Conservation (phyloP, 441 rosid genomes). For the Daphne laureola region DNA sequence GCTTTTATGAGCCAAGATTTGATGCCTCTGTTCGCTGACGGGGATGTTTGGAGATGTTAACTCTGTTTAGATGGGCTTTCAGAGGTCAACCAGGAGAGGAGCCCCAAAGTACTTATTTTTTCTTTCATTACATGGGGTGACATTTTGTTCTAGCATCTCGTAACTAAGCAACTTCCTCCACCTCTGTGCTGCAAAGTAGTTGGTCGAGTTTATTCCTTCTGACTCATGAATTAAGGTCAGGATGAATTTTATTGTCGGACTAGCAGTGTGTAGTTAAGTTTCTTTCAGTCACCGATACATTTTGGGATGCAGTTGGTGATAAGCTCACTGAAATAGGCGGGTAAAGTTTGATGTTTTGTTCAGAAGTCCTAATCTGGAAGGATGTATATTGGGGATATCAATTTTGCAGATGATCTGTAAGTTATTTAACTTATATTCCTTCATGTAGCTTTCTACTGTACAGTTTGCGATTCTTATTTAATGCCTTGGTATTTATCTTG, state of each 20-base stretch:
- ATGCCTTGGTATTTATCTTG: not conserved
- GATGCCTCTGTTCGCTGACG: slow-evolving; percentile 55
- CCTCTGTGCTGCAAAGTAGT: not conserved
- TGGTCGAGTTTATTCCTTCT: slow-evolving; percentile 2
- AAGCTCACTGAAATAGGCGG: slow-evolving; percentile 2
- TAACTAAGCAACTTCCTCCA: not conserved
- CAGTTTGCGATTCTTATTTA: not conserved
- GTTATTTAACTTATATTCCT: slow-evolving; percentile 12
- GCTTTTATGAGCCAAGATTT: slow-evolving; percentile 95
- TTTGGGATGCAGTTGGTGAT: slow-evolving; percentile 5
- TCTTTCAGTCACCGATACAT: slow-evolving; percentile 9
- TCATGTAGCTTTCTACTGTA: not conserved
- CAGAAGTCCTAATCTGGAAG: slow-evolving; percentile 3
- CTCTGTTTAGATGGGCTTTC: not conserved
- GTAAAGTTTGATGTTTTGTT: slow-evolving; percentile 7
- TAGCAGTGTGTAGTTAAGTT: slow-evolving; percentile 12
- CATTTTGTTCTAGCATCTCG: slow-evolving; percentile 3
- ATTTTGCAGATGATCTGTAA: slow-evolving; percentile 18
- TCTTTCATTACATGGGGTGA: slow-evolving; percentile 2
- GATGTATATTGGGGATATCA: slow-evolving; percentile 12
- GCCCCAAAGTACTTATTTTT: slow-evolving; percentile 3
- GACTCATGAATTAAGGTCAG: slow-evolving; percentile 11
- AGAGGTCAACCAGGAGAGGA: slow-evolving; percentile 1
- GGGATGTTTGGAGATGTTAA: slow-evolving; percentile 2
- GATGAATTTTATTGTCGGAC: slow-evolving; percentile 6